These are phyloP conservation scores for Trichoderma sp. DNA, from an alignment of 2,329 filamentous ascomycete species.

Conservation along the genomic window DNA sequence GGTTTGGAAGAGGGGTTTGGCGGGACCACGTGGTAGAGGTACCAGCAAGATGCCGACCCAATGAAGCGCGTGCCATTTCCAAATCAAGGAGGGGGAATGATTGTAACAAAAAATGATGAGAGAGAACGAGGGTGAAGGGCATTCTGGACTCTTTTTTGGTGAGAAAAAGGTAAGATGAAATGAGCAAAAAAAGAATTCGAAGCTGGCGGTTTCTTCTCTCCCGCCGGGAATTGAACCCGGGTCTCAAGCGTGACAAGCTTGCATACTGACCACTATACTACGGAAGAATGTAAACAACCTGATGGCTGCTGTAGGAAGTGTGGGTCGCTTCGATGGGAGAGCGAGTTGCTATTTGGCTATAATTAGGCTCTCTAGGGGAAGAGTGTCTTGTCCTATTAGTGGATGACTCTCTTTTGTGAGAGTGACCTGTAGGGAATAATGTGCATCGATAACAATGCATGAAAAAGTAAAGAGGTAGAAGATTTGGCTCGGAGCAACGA, in stretches of 20 bases:
- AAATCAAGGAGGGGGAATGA: neutral
- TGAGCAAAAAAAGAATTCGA: constrained; percentile 9
- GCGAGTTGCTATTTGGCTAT: neutral
- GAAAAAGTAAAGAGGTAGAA: neutral
- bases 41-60: neutral
- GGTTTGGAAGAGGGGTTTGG: neutral
- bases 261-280: constrained; percentile 30
- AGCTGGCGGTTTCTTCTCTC: constrained; percentile 25
- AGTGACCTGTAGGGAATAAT: neutral
- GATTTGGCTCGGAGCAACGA: neutral
- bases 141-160: neutral
- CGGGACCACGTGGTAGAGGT: constrained; percentile 5
- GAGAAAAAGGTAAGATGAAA: neutral
- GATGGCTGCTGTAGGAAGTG: constrained; percentile 8
- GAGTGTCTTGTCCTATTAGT: neutral
- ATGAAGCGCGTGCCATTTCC: neutral
- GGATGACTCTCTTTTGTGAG: neutral
- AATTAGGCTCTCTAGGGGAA: neutral
- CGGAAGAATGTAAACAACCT: constrained; percentile 22
- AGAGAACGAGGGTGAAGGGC: neutral
- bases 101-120: neutral
- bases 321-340: constrained; percentile 14
- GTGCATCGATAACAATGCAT: neutral
- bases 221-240: constrained; percentile 30
- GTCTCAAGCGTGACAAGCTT: constrained; percentile 30